Conservation (phyloP, 169 alveolate species). For the Cryptosporidium viatorum region DNA sequence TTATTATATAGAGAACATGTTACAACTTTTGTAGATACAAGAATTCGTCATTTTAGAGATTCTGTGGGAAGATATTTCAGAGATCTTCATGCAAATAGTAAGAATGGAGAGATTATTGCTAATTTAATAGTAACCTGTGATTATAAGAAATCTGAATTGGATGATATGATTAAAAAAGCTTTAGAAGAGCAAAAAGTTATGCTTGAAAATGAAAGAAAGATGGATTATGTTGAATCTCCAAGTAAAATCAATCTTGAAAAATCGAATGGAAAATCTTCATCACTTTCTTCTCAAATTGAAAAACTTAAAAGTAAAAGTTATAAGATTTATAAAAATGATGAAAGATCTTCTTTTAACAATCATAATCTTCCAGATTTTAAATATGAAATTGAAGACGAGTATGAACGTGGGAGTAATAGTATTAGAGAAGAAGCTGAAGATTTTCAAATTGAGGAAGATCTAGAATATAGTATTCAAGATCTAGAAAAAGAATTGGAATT, state of each 20-base stretch:
- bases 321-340: neutral
- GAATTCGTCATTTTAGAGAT: slow-evolving; percentile 71
- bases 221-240: slow-evolving; percentile 21
- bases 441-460: neutral
- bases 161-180: slow-evolving; percentile 63
- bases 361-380: neutral
- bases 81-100: slow-evolving; percentile 71
- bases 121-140: slow-evolving; percentile 74
- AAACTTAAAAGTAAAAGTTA: neutral
- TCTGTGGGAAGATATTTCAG: slow-evolving; percentile 74
- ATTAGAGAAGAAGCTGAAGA: neutral
- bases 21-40: slow-evolving; percentile 71
- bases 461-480: neutral
- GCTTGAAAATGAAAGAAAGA: slow-evolving; percentile 28
- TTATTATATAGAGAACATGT: slow-evolving; percentile 62
- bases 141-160: slow-evolving; percentile 54
- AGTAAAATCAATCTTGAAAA: neutral
- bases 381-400: neutral
- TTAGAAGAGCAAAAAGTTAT: slow-evolving; percentile 33
- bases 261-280: neutral
- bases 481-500: neutral
- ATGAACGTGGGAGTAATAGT: neutral
- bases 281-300: neutral
- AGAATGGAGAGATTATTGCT: slow-evolving; percentile 38
- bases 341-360: neutral